Conservation (phyloP, 495 filamentous ascomycete genomes). For the Massariosphaeria phaeospora region DNA sequence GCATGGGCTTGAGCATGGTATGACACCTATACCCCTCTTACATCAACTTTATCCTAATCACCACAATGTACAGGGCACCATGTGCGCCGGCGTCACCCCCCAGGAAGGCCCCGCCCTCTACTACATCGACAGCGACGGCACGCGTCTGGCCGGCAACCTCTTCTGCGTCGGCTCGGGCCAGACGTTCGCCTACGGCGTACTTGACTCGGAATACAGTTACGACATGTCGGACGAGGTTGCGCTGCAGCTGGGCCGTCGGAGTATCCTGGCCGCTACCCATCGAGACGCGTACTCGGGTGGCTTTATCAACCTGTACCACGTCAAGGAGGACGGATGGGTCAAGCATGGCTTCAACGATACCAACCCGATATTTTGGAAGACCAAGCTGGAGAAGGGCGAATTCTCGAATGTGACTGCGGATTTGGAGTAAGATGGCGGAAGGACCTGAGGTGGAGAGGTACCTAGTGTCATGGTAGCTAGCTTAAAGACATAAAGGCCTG, state of each 20-base stretch:
- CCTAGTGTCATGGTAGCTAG: too few relatives aligned
- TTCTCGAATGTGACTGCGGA: conserved; percentile 93
- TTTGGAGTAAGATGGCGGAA: conserved; percentile 45
- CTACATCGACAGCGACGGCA: conserved; percentile 98
- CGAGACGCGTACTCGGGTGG: conserved; percentile 96
- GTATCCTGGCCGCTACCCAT: conserved; percentile 95
- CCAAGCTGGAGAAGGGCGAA: conserved; percentile 94
- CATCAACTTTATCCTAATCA: not conserved
- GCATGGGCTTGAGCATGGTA: conserved; percentile 88
- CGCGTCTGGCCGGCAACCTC: conserved; percentile 82
- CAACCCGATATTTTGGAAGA: conserved; percentile 87
- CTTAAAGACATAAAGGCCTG: too few relatives aligned
- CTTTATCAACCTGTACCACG: conserved; percentile 97
- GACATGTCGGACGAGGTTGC: conserved; percentile 81
- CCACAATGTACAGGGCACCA: conserved; percentile 59
- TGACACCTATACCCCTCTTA: not conserved
- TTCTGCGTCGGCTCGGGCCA: conserved; percentile 98
- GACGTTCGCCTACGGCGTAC: conserved; percentile 96
- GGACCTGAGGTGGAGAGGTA: not conserved
- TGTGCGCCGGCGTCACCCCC: conserved; percentile 95
- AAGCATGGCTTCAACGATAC: conserved; percentile 84
- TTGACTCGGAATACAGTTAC: conserved; percentile 91
- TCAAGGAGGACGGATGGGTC: conserved; percentile 97
- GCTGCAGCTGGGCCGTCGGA: conserved; percentile 79
- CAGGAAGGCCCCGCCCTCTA: conserved; percentile 96